Conservation (phyloP, 768 basidiomycete genomes). For the Tulasnella calospora region DNA sequence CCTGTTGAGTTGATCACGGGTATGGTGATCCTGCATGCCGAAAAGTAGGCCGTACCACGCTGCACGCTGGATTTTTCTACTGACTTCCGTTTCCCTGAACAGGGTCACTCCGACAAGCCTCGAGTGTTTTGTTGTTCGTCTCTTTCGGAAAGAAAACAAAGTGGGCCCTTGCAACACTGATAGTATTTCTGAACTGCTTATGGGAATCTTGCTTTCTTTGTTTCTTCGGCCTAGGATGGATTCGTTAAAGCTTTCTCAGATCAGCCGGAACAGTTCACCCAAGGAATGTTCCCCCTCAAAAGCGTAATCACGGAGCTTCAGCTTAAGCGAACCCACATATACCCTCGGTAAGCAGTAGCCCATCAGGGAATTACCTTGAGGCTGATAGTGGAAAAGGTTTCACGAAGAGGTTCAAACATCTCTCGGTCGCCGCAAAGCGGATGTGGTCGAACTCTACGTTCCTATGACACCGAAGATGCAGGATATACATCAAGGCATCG, state of each 20-base stretch:
- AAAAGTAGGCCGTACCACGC: conserved; percentile 52
- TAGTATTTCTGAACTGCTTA: neutral
- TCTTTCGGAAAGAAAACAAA: conserved; percentile 84
- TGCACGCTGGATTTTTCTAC: neutral
- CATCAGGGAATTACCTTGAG: neutral
- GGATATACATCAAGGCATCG: conserved; percentile 87
- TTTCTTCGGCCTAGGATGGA: conserved; percentile 44
- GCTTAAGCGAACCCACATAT: conserved; percentile 81
- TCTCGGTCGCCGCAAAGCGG: conserved; percentile 76
- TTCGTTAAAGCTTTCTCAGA: conserved; percentile 98
- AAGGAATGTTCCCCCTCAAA: conserved; percentile 83
- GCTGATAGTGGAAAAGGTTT: conserved; percentile 53
- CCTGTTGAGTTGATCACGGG: conserved; percentile 85
- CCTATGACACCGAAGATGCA: conserved; percentile 78
- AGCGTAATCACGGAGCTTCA: conserved; percentile 92
- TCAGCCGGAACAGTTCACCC: conserved; percentile 91
- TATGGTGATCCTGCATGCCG: conserved; percentile 83
- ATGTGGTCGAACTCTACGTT: conserved; percentile 88
- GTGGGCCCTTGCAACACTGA: conserved; percentile 31
- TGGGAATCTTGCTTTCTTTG: neutral
- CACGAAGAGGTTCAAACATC: conserved; percentile 81
- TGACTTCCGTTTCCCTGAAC: conserved; percentile 6
- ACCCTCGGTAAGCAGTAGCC: conserved; percentile 60
- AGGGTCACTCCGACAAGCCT: conserved; percentile 79
- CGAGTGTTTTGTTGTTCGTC: conserved; percentile 89